Evolutionary conservation across 257 asterid species (phyloP).

Genomic region (Plantago major): DNA sequence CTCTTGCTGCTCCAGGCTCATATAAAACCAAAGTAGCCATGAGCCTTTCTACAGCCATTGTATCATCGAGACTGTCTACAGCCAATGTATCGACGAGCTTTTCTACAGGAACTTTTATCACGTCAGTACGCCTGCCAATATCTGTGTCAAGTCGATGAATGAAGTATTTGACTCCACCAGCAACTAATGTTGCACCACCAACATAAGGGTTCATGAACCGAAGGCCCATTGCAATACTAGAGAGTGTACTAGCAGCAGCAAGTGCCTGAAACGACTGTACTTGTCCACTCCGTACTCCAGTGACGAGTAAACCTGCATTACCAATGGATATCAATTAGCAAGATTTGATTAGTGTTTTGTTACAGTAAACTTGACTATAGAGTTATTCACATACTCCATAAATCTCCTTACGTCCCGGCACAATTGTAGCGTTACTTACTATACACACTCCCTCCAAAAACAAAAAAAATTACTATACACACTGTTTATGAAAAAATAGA

Average conservation of each 20-base stretch:
- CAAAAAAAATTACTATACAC: too few relatives aligned
- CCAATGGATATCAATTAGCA: neutral
- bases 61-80: too few relatives aligned
- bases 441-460: too few relatives aligned
- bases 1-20: neutral
- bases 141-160: neutral
- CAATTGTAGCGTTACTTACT: too few relatives aligned
- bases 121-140: neutral
- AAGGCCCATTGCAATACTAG: neutral
- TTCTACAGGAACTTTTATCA: neutral
- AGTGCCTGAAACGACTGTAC: neutral
- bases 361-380: neutral
- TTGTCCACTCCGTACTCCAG: conserved; percentile 2
- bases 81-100: neutral
- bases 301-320: neutral
- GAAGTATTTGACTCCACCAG: neutral
- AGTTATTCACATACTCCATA: neutral
- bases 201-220: neutral
- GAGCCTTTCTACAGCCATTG: too few relatives aligned
- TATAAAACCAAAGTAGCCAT: neutral
- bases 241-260: neutral
- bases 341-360: neutral
- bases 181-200: neutral
- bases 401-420: too few relatives aligned
- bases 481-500: too few relatives aligned